A percentile compares a stretch with the other conserved stretches of the same genome.
Conservation (phyloP, 805 yeast genomes). For the Vanderwaltozyma yarrowii region DNA sequence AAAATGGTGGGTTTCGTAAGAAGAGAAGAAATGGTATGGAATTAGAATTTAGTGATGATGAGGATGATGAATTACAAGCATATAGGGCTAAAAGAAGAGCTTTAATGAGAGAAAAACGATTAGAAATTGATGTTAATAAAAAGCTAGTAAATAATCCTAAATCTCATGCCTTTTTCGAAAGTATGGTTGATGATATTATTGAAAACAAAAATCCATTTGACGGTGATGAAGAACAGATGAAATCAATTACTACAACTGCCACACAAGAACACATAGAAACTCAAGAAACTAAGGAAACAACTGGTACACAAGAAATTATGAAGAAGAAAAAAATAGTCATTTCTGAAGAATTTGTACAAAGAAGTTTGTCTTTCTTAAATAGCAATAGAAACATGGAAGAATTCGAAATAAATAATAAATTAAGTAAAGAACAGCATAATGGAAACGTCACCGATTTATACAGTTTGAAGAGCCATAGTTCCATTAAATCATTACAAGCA, state of each 20-base stretch:
- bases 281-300: slow-evolving; percentile 24
- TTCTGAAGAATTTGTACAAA: slow-evolving; percentile 46
- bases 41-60: slow-evolving; percentile 65
- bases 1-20: slow-evolving; percentile 60
- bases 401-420: slow-evolving; percentile 24
- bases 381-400: slow-evolving; percentile 26
- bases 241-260: slow-evolving; percentile 6
- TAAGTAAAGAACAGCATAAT: slow-evolving; percentile 14
- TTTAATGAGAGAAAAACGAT: slow-evolving; percentile 39
- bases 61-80: slow-evolving; percentile 40
- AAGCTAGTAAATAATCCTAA: slow-evolving; percentile 42
- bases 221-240: slow-evolving; percentile 18
- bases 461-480: slow-evolving; percentile 36
- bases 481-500: slow-evolving; percentile 24
- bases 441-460: slow-evolving; percentile 36
- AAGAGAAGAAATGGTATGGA: slow-evolving; percentile 45
- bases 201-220: slow-evolving; percentile 27
- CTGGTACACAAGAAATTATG: no score
- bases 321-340: slow-evolving; percentile 32
- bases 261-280: slow-evolving; percentile 22
- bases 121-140: slow-evolving; percentile 34
- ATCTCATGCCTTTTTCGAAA: slow-evolving; percentile 56
- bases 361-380: slow-evolving; percentile 43
- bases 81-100: slow-evolving; percentile 36
- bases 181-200: slow-evolving; percentile 43